Evolutionary conservation across 2,329 filamentous ascomycete species (phyloP).

Genomic region (Colletotrichum magnum): DNA sequence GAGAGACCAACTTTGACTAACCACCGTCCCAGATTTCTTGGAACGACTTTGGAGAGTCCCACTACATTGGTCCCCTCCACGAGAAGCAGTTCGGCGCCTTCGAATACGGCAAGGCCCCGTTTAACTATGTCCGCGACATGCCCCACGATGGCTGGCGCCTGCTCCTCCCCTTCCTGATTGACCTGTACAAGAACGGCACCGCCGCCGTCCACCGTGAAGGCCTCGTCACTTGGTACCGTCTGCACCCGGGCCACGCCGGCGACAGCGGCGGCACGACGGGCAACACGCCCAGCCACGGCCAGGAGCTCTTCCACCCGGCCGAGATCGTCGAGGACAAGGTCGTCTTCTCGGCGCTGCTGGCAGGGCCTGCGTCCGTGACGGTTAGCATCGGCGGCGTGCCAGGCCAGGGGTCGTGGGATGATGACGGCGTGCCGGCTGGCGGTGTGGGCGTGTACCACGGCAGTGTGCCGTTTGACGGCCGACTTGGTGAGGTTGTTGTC

Average conservation of each 20-base stretch:
- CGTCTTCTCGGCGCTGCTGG: constrained; percentile 47
- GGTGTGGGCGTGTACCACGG: constrained; percentile 50
- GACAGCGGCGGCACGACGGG: constrained; percentile 46
- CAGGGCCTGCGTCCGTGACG: constrained; percentile 43
- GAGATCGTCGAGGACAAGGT: constrained; percentile 43
- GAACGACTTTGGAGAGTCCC: constrained; percentile 68
- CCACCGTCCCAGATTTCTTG: constrained; percentile 45
- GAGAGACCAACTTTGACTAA: constrained; percentile 35
- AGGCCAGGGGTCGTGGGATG: constrained; percentile 41
- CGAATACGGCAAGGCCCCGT: constrained; percentile 42
- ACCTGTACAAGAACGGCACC: constrained; percentile 50
- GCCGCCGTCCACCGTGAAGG: constrained; percentile 45
- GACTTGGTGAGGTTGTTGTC: constrained; percentile 46
- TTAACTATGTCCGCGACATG: constrained; percentile 62
- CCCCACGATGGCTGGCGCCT: constrained; percentile 66
- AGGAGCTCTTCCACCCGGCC: constrained; percentile 43
- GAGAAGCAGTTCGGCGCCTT: constrained; percentile 37
- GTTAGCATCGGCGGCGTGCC: constrained; percentile 48
- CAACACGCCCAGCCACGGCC: constrained; percentile 47
- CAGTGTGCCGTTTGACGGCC: constrained; percentile 44
- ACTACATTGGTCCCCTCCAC: constrained; percentile 65
- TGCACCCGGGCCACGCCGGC: constrained; percentile 41
- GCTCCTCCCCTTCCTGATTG: constrained; percentile 56
- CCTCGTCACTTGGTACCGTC: constrained; percentile 48
- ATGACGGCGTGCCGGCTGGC: constrained; percentile 43